Conservation (phyloP, 2,329 filamentous ascomycete genomes). For the Zymoseptoria brevis region DNA sequence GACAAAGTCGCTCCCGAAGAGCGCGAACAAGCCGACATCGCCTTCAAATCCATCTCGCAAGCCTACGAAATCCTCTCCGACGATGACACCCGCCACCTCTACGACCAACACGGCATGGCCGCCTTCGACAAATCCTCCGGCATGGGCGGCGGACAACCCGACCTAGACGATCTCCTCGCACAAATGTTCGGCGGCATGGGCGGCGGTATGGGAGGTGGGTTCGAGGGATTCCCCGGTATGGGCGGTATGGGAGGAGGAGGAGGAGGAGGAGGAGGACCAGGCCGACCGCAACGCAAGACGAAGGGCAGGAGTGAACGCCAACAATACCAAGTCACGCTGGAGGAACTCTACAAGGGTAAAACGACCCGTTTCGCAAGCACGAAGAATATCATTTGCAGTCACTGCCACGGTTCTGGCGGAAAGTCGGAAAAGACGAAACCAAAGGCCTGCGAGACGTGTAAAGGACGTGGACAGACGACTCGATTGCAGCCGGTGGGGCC, state of each 20-base stretch:
- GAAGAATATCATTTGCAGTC: conserved; percentile 81
- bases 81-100: conserved; percentile 84
- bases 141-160: conserved; percentile 57
- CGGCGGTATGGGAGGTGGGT: conserved; percentile 48
- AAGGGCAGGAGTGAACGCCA: conserved; percentile 80
- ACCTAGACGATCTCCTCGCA: conserved; percentile 84
- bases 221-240: conserved; percentile 32
- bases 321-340: conserved; percentile 80
- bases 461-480: conserved; percentile 67
- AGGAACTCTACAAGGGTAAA: conserved; percentile 97
- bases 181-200: conserved; percentile 78
- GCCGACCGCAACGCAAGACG: conserved; percentile 31
- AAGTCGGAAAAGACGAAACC: conserved; percentile 79
- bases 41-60: conserved; percentile 87
- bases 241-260: conserved; percentile 27
- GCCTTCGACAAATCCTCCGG: conserved; percentile 76
- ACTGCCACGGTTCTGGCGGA: conserved; percentile 82
- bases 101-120: conserved; percentile 91
- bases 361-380: conserved; percentile 94
- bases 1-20: conserved; percentile 89
- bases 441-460: conserved; percentile 74
- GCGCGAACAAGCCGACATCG: conserved; percentile 75
- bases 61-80: conserved; percentile 97
- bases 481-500: conserved; percentile 77
- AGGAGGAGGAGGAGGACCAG: conserved; percentile 16